Evolutionary conservation across 495 filamentous ascomycete species (phyloP).

Genomic region (Podospora tetraspora): DNA sequence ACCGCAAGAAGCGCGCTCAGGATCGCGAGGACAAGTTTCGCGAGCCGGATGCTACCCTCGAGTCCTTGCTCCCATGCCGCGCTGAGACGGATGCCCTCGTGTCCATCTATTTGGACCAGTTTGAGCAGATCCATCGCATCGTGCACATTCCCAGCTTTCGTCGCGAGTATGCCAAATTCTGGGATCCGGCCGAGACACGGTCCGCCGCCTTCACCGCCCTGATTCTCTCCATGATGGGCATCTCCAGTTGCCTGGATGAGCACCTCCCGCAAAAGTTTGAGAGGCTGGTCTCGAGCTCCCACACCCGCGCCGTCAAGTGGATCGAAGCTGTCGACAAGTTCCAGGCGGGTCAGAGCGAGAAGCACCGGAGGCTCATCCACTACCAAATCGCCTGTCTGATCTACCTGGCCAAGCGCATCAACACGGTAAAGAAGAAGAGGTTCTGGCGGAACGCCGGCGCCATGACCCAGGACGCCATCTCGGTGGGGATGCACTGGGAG

Average conservation of each 20-base stretch:
- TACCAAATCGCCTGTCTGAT: conserved; percentile 43
- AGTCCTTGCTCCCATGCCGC: conserved; percentile 36
- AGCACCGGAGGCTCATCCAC: conserved; percentile 40
- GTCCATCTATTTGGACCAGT: conserved; percentile 39
- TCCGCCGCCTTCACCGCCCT: conserved; percentile 45
- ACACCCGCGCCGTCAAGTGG: conserved; percentile 34
- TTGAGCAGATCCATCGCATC: conserved; percentile 45
- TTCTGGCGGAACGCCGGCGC: conserved; percentile 54
- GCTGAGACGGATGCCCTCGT: conserved; percentile 36
- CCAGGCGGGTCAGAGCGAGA: conserved; percentile 35
- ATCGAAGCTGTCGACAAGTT: conserved; percentile 37
- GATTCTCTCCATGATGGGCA: conserved; percentile 38
- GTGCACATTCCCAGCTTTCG: conserved; percentile 44
- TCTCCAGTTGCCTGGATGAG: conserved; percentile 34
- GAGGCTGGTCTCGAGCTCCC: conserved; percentile 32
- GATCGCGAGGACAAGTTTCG: conserved; percentile 33
- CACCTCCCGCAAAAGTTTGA: conserved; percentile 32
- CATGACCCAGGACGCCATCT: conserved; percentile 51
- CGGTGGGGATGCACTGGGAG: conserved; percentile 53
- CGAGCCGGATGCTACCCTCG: conserved; percentile 30
- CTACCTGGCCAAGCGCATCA: conserved; percentile 42
- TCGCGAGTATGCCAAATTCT: conserved; percentile 41
- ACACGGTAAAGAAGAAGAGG: conserved; percentile 43
- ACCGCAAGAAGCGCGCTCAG: conserved; percentile 28
- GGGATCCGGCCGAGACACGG: conserved; percentile 35